Conservation (phyloP, 768 basidiomycete genomes). For the Mycena latifolia region DNA sequence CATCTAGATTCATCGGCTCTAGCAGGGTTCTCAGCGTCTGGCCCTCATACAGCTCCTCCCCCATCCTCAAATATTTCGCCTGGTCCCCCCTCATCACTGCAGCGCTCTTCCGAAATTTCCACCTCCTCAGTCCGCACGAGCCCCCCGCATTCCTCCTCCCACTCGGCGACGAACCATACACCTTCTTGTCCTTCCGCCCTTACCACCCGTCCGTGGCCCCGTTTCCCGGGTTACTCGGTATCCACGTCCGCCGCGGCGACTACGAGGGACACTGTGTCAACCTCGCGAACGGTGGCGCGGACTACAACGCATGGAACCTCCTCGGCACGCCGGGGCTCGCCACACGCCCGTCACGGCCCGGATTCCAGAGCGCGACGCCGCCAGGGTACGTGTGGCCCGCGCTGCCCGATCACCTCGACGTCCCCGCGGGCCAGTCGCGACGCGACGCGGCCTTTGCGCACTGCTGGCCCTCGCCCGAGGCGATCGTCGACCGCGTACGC, state of each 20-base stretch:
- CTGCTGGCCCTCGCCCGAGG: slow-evolving; percentile 15
- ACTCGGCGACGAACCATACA: background rate
- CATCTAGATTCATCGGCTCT: slow-evolving; percentile 11
- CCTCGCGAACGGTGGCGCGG: slow-evolving; percentile 48
- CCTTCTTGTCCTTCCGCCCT: slow-evolving; percentile 13
- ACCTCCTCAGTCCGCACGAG: background rate
- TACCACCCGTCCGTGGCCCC: slow-evolving; percentile 17
- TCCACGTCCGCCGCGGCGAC: slow-evolving; percentile 67
- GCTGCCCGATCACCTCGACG: slow-evolving; percentile 21
- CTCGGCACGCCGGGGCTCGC: slow-evolving; percentile 40
- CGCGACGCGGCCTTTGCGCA: slow-evolving; percentile 15
- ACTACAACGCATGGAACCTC: slow-evolving; percentile 58
- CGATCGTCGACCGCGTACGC: slow-evolving; percentile 4
- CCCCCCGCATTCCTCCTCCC: background rate
- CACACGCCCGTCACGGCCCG: no score
- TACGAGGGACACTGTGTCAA: slow-evolving; percentile 61
- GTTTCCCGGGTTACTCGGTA: slow-evolving; percentile 55
- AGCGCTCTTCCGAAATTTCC: slow-evolving; percentile 16
- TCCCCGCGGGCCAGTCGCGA: background rate
- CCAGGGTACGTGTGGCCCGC: background rate
- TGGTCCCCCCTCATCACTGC: slow-evolving; percentile 29
- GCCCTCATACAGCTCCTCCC: slow-evolving; percentile 15
- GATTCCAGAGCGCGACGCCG: no score
- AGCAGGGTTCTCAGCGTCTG: slow-evolving; percentile 15
- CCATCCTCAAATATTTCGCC: slow-evolving; percentile 24